phyloP scores from a whole-genome alignment of 2,329 filamentous ascomycete genomes.

The Boeremia exigua region DNA sequence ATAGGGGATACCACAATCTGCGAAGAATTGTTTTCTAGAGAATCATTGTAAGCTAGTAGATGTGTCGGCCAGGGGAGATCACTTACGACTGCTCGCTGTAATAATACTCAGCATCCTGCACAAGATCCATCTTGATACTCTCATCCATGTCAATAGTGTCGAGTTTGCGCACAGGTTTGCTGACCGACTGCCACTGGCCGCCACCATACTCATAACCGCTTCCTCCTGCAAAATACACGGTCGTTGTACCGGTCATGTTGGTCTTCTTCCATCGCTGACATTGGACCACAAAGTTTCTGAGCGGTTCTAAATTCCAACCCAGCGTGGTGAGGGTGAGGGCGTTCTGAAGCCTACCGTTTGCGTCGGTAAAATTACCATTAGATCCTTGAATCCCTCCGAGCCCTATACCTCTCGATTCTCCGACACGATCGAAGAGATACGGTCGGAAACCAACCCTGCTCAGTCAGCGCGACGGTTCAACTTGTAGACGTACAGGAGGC shows the following conservation, averaged over 20 bases:
- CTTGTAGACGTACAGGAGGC: not conserved
- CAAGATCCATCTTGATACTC: slow-evolving; percentile 33
- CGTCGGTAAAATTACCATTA: slow-evolving; percentile 7
- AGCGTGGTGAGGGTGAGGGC: slow-evolving; percentile 31
- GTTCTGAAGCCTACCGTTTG: slow-evolving; percentile 23
- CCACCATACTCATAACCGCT: slow-evolving; percentile 12
- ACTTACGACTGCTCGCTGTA: slow-evolving; percentile 39
- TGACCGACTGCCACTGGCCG: slow-evolving; percentile 30
- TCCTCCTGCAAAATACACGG: slow-evolving; percentile 34
- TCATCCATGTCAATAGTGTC: slow-evolving; percentile 43
- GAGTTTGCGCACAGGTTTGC: slow-evolving; percentile 35
- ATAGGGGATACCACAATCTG: slow-evolving; percentile 43
- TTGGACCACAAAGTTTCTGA: slow-evolving; percentile 28
- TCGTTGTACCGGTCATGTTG: slow-evolving; percentile 31
- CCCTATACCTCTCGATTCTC: not conserved
- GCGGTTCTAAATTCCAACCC: slow-evolving; percentile 36
- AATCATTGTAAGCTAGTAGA: not conserved
- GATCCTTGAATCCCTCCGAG: not conserved
- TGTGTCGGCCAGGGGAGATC: not conserved
- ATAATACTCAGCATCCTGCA: slow-evolving; percentile 48
- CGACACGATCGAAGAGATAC: slow-evolving; percentile 32
- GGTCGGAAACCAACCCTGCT: slow-evolving; percentile 36
- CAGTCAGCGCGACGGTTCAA: not conserved
- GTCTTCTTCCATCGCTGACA: slow-evolving; percentile 33
- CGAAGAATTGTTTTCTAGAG: slow-evolving; percentile 36